These are phyloP conservation scores for Dothiorella sarmentorum DNA, from an alignment of 2,329 filamentous ascomycete genomes.

Conservation along the genomic window DNA sequence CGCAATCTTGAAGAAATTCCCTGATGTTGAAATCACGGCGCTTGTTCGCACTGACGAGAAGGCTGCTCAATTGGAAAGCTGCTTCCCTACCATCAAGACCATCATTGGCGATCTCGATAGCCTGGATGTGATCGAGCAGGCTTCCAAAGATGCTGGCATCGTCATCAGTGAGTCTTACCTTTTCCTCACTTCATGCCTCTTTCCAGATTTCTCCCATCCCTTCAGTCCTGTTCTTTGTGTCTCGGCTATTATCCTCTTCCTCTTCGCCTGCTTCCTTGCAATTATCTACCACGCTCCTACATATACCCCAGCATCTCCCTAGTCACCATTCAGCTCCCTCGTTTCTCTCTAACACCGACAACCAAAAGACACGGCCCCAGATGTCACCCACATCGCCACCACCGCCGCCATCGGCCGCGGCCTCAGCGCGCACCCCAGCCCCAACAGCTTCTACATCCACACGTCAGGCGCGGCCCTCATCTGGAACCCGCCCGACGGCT, in stretches of 20 bases:
- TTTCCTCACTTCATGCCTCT: not conserved
- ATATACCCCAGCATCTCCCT: not conserved
- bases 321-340: not conserved
- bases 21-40: not conserved
- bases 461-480: slow-evolving; percentile 4
- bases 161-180: slow-evolving; percentile 23
- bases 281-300: not conserved
- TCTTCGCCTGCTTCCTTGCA: not conserved
- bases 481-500: not conserved
- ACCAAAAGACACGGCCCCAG: not conserved
- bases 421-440: not conserved
- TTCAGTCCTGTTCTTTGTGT: not conserved
- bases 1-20: not conserved
- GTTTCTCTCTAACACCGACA: too few species aligned
- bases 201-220: slow-evolving; percentile 1
- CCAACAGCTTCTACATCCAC: not conserved
- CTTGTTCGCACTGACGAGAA: not conserved
- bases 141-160: not conserved
- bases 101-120: slow-evolving; percentile 7
- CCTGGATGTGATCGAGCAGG: not conserved
- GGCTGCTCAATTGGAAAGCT: not conserved
- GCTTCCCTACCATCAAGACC: not conserved
- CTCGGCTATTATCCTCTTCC: not conserved
- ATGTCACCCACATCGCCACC: not conserved
- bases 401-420: not conserved